Evolutionary conservation across 2,329 filamentous ascomycete species (phyloP).

Genomic region (Xylaria hypoxylon): DNA sequence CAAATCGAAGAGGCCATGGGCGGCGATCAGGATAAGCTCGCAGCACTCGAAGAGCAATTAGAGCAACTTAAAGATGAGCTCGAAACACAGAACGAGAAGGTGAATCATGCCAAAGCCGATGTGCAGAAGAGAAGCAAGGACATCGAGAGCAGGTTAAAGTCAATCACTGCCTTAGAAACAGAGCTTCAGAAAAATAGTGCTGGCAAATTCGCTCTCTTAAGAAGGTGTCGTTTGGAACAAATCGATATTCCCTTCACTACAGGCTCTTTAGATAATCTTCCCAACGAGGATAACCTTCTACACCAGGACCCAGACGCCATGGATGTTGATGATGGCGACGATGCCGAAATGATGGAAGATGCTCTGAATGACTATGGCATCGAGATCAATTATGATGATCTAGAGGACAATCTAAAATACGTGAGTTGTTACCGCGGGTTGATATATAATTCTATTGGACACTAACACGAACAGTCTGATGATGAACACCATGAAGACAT

Average conservation of each 20-base stretch:
- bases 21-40: slow-evolving; percentile 79
- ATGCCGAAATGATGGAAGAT: slow-evolving; percentile 69
- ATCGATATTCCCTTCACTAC: slow-evolving; percentile 83
- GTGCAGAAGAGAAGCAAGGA: slow-evolving; percentile 86
- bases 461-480: slow-evolving; percentile 63
- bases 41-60: slow-evolving; percentile 77
- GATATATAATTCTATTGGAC: slow-evolving; percentile 47
- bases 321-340: slow-evolving; percentile 85
- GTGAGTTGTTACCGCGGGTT: slow-evolving; percentile 60
- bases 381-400: slow-evolving; percentile 82
- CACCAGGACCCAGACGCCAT: slow-evolving; percentile 86
- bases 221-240: slow-evolving; percentile 93
- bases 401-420: slow-evolving; percentile 85
- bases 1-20: slow-evolving; percentile 79
- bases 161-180: slow-evolving; percentile 82
- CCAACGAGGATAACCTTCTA: slow-evolving; percentile 84
- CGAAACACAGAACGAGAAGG: slow-evolving; percentile 76
- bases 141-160: slow-evolving; percentile 79
- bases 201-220: slow-evolving; percentile 83
- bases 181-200: slow-evolving; percentile 88
- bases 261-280: slow-evolving; percentile 85
- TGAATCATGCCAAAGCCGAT: slow-evolving; percentile 81
- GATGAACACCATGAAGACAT: slow-evolving; percentile 78
- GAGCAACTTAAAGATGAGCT: slow-evolving; percentile 76
- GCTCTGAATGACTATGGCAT: slow-evolving; percentile 91